Evolutionary conservation across 2,329 filamentous ascomycete genomes (phyloP).

Genomic region (Hypoxylon sp.): DNA sequence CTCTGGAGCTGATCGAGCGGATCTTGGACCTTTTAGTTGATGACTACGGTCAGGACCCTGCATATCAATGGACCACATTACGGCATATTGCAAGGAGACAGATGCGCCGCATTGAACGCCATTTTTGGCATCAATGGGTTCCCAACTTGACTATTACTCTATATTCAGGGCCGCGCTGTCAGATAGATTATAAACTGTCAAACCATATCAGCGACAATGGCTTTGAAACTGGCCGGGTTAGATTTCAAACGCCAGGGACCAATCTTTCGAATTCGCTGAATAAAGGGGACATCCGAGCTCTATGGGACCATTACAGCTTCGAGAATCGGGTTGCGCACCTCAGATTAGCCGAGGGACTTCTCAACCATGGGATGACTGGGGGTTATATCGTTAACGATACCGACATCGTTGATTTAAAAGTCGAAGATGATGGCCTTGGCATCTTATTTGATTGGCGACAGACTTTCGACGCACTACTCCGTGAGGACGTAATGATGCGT

Average conservation of each 20-base stretch:
- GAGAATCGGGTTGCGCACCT: conserved; percentile 43
- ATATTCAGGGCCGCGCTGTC: conserved; percentile 41
- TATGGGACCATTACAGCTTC: conserved; percentile 42
- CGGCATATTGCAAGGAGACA: conserved; percentile 36
- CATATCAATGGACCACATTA: conserved; percentile 43
- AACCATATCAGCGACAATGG: background rate
- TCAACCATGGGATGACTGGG: conserved; percentile 40
- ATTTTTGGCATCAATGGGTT: conserved; percentile 38
- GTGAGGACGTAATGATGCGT: conserved; percentile 45
- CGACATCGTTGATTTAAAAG: conserved; percentile 37
- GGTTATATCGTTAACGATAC: conserved; percentile 44
- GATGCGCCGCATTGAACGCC: conserved; percentile 41
- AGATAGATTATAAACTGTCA: conserved; percentile 39
- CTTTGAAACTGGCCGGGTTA: conserved; percentile 19
- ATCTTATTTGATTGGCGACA: conserved; percentile 40
- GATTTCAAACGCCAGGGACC: conserved; percentile 29
- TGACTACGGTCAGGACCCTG: conserved; percentile 38
- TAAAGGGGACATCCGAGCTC: conserved; percentile 25
- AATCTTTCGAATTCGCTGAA: conserved; percentile 18
- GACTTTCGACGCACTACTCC: conserved; percentile 40
- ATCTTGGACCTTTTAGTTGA: conserved; percentile 40
- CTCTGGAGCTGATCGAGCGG: conserved; percentile 42
- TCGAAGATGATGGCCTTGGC: conserved; percentile 32
- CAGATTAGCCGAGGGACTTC: conserved; percentile 38
- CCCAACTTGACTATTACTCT: conserved; percentile 42